Evolutionary conservation across 345 rosid species (phyloP).

Genomic region (Raphanus raphanistrum): DNA sequence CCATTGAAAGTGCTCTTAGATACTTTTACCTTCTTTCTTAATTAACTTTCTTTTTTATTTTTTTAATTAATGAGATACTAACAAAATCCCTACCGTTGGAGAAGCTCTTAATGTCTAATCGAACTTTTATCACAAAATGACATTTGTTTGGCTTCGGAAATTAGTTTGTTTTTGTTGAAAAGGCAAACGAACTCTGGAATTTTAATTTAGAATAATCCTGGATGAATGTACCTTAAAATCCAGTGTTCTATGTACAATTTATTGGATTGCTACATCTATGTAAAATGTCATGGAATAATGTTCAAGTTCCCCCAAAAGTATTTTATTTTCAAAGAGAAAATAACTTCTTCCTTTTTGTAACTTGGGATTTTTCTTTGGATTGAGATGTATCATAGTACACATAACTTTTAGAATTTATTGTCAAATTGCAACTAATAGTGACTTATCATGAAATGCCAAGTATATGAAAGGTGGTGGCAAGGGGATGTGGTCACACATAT

Average conservation of each 20-base stretch:
- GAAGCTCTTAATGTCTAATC: neutral
- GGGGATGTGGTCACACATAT: slow-evolving; percentile 31
- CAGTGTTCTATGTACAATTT: neutral
- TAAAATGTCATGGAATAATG: neutral
- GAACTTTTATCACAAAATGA: neutral
- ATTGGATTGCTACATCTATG: neutral
- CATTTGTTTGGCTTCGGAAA: neutral
- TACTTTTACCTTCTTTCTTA: too few species aligned
- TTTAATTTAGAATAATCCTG: neutral
- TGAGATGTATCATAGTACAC: neutral
- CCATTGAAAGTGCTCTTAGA: too few species aligned
- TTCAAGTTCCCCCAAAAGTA: neutral
- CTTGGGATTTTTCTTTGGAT: neutral
- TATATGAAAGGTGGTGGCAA: slow-evolving; percentile 18
- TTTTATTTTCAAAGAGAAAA: neutral
- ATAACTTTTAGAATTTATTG: slow-evolving; percentile 14
- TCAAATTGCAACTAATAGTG: slow-evolving; percentile 31
- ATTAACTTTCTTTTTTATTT: too few species aligned
- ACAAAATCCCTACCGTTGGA: too few species aligned
- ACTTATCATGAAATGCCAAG: slow-evolving; percentile 25
- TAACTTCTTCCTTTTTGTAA: neutral
- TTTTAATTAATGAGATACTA: too few species aligned
- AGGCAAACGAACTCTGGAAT: neutral
- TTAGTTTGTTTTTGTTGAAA: neutral
- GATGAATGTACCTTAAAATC: neutral